Conservation (phyloP, 768 basidiomycete genomes). For the Nidula microcarpa region DNA sequence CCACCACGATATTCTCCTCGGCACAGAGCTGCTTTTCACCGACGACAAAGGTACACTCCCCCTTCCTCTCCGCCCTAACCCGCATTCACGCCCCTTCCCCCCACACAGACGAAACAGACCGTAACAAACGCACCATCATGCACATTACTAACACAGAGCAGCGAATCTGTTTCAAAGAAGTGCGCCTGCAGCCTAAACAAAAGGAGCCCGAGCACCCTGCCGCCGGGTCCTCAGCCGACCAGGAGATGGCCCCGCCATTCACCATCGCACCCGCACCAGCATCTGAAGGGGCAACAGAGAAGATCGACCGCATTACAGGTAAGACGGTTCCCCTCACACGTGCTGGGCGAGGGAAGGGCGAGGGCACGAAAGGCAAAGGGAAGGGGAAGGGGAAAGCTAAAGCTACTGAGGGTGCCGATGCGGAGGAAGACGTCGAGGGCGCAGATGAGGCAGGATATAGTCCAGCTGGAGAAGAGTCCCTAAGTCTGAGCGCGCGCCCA, state of each 20-base stretch:
- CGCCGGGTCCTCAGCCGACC: not conserved
- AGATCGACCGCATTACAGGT: conserved; percentile 22
- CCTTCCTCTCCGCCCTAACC: not conserved
- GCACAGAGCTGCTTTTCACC: conserved; percentile 73
- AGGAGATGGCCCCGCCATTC: not conserved
- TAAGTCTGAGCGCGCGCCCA: too few relatives aligned
- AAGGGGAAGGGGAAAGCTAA: conserved; percentile 5
- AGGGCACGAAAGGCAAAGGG: not conserved
- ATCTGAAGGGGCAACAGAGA: not conserved
- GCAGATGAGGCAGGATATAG: not conserved
- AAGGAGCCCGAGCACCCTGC: not conserved
- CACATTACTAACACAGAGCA: conserved; percentile 63
- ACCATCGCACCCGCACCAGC: conserved; percentile 3
- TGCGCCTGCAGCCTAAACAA: conserved; percentile 48
- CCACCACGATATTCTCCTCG: conserved; percentile 60
- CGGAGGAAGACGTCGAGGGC: conserved; percentile 1
- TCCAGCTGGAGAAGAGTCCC: too few relatives aligned
- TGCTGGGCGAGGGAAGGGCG: conserved; percentile 9
- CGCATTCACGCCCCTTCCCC: too few relatives aligned
- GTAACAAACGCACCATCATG: conserved; percentile 44
- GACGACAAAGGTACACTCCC: conserved; percentile 53
- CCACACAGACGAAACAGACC: conserved; percentile 21
- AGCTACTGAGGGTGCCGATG: not conserved
- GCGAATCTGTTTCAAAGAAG: conserved; percentile 72
- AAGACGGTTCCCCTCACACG: conserved; percentile 14